Evolutionary conservation across 495 filamentous ascomycete genomes (phyloP), one percentile per base, ranked within the genome.

Genomic region (Xylaria venustula): DNA sequence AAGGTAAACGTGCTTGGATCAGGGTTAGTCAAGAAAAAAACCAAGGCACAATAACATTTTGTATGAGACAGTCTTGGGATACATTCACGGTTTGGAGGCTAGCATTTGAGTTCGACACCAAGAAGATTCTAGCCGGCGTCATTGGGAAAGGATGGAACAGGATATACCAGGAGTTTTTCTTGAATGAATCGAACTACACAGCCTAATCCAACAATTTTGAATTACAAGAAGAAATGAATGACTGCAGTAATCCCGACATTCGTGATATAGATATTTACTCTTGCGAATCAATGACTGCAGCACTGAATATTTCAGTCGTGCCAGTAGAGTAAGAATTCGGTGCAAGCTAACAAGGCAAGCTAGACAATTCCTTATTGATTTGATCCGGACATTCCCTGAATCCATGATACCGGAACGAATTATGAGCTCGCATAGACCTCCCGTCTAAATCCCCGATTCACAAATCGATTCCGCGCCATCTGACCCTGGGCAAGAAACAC

Each of bases 11-110:
- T 86, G 56, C 78, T 90, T 8, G 73, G 76, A 40, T 78, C 77
- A 19, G 81, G 77, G 7, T 70, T 90, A 62, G 76, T 91, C 17
- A 74, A 84, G 66, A 91, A 88, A 71, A 90, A 90, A 69, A 74
- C 81, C 36, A 91, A 90, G 73, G 65, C 71, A 14, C 34, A 20
- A 14, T 60, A 17, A 60, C 34, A 19, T 36, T 46, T 8, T 20
- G 15, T 45, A 28, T 25, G 2, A 36, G 15, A 22, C 5, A 7
- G n/a, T 19, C 17, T 12, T n/a, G n/a, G 11, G 30, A 28, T 22
- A 23, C 32, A 34, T 22, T 7, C 25, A 50, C 19, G 2, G 8
- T 46, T 54, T 37, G 50, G 25, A 28, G 47, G 45, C 14, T 40
- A 26, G 57, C 30, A 12, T 9, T 41, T 30, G 30, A 20, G 42